Evolutionary conservation across 306 rosid species (phyloP).

Genomic region (Sechiopsis laciniata): DNA sequence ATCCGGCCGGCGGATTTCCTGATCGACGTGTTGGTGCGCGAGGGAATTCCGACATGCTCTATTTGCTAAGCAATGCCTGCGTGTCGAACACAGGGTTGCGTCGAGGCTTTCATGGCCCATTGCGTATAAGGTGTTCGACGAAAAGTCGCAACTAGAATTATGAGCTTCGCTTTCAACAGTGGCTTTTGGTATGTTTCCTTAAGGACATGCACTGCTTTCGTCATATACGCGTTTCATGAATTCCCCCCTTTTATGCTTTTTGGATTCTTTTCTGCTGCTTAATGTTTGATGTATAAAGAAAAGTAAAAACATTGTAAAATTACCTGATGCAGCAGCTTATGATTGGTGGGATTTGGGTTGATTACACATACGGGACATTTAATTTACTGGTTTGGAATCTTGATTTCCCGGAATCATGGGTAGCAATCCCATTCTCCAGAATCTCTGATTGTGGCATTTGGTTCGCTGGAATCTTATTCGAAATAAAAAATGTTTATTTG

Average conservation of each 20-base stretch:
- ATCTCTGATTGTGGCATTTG: no score
- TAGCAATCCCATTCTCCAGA: no score
- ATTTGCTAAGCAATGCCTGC: slow-evolving; percentile 37
- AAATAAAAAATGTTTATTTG: no score
- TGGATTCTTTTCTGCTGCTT: not conserved
- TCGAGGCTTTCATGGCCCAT: not conserved
- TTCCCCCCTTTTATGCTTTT: not conserved
- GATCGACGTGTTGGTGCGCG: slow-evolving; percentile 40
- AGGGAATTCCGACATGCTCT: slow-evolving; percentile 42
- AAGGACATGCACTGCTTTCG: slow-evolving; percentile 33
- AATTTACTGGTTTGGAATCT: no score
- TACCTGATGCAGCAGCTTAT: not conserved
- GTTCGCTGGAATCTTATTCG: not conserved
- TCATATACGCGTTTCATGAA: slow-evolving; percentile 20
- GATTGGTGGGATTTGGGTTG: not conserved
- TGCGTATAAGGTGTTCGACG: slow-evolving; percentile 9
- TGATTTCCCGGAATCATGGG: no score
- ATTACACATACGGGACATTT: not conserved
- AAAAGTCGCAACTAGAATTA: slow-evolving; percentile 20
- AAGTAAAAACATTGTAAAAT: no score
- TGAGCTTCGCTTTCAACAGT: slow-evolving; percentile 22
- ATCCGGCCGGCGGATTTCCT: slow-evolving; percentile 12
- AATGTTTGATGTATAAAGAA: not conserved
- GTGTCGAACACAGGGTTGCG: slow-evolving; percentile 27
- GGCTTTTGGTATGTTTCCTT: slow-evolving; percentile 30